A percentile compares a stretch with the other conserved stretches of the same genome.
These are phyloP conservation scores for Leishmania amazonensis DNA, from an alignment of 208 protist genomes.

Conservation along the genomic window DNA sequence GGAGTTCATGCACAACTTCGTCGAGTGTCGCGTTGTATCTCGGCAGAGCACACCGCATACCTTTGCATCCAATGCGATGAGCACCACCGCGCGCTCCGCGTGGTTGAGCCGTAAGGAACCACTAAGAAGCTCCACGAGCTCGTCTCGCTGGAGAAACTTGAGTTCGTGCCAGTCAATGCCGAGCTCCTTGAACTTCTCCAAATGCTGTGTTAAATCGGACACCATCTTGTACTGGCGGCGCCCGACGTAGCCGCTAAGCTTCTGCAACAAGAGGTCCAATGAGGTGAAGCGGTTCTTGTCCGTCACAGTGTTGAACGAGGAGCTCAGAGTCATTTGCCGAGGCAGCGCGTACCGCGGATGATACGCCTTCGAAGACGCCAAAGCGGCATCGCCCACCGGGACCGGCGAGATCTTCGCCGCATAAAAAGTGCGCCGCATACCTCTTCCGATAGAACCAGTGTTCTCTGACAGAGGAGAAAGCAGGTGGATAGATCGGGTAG, in stretches of 20 bases:
- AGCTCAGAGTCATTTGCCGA: slow-evolving; percentile 67
- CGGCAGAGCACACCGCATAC: slow-evolving; percentile 87
- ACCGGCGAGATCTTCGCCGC: slow-evolving; percentile 49
- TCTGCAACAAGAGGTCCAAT: slow-evolving; percentile 69
- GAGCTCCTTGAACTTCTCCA: slow-evolving; percentile 55
- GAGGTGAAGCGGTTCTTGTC: slow-evolving; percentile 85
- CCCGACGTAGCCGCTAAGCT: slow-evolving; percentile 78
- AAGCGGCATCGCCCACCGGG: slow-evolving; percentile 50
- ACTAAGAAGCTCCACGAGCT: slow-evolving; percentile 62
- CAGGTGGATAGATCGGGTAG: neutral
- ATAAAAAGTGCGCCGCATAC: slow-evolving; percentile 9
- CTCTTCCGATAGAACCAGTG: too few species aligned
- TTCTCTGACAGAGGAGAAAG: neutral
- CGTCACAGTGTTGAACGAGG: slow-evolving; percentile 65
- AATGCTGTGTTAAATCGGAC: slow-evolving; percentile 44
- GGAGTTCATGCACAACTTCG: slow-evolving; percentile 67
- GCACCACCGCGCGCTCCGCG: slow-evolving; percentile 61
- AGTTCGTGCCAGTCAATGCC: slow-evolving; percentile 91
- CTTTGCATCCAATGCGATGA: slow-evolving; percentile 65
- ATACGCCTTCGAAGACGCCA: slow-evolving; percentile 43
- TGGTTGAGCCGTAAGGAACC: slow-evolving; percentile 49
- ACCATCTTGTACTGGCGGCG: slow-evolving; percentile 88
- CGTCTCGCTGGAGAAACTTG: slow-evolving; percentile 62
- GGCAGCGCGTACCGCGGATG: slow-evolving; percentile 61
- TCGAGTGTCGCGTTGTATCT: slow-evolving; percentile 62